Base-by-base conservation (phyloP, 2,329 filamentous ascomycete species). In the Venturia asperata region DNA sequence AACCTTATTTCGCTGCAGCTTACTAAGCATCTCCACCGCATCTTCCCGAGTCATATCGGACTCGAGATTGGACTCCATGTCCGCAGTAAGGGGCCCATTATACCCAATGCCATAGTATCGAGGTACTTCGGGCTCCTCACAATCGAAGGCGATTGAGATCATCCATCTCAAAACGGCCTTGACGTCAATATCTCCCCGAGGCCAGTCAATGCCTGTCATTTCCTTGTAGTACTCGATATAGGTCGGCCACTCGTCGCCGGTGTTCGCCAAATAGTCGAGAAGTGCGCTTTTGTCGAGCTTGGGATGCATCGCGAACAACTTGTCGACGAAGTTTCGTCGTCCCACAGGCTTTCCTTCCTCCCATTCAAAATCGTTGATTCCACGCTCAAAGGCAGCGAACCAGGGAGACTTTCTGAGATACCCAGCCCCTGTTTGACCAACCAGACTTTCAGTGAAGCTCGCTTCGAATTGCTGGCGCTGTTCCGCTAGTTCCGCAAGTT, bases 321-420 rank as follows among this genome's bases (percentile, higher is more conserved):
- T 56, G 24, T 56, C 52, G 27, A 37, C 52, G 27, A 56, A 56
- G 27, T 56, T 56, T n/a, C 5, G 27, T 37, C 52, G 27, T 19
- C 52, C 52, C 19, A 37, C 52, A 34, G 52, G 52, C 5, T n/a
- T 11, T 19, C 52, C 52, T 56, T 37, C 52, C 27, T 6, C 5
- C 24, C 52, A 56, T 49, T 49, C 45, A 37, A 56, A 56, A 17
- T 56, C 30, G 52, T 56, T 56, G 27, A 30, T 5, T 3, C 4
- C 52, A 17, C 52, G 52, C 30, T 56, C 52, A 27, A 56, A 56
- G 24, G 52, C 52, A 56, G 52, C 52, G 17, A 56, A 37, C 52
- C 52, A 56, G 10, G 52, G 52, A 19, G 52, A 56, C 52, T 56
- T 30, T 13, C 34, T 19, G 17, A 56, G 11, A 10, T 56, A 56